These are phyloP conservation scores for Mollisia scopiformis DNA, from an alignment of 2,329 filamentous ascomycete genomes.

Conservation along the genomic window DNA sequence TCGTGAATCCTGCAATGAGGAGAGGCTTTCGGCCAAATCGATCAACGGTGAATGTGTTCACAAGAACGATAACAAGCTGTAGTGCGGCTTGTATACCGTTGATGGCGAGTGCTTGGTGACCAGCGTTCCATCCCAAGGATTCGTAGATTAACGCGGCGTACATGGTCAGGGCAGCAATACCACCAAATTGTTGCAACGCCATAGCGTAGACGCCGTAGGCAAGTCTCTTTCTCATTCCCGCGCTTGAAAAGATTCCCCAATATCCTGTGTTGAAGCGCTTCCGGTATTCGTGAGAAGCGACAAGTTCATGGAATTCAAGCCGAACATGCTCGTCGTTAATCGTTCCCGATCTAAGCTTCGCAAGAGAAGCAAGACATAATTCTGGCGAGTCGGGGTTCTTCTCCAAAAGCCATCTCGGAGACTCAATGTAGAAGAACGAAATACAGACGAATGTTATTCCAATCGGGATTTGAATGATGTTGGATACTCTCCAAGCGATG, in stretches of 20 bases:
- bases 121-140: constrained; percentile 60
- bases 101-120: constrained; percentile 69
- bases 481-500: constrained; percentile 46
- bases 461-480: constrained; percentile 45
- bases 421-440: constrained; percentile 64
- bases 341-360: constrained; percentile 63
- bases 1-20: constrained; percentile 61
- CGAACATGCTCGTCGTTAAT: constrained; percentile 70
- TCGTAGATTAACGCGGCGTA: constrained; percentile 74
- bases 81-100: constrained; percentile 74
- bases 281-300: constrained; percentile 71
- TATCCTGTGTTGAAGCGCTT: constrained; percentile 63
- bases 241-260: constrained; percentile 69
- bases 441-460: constrained; percentile 57
- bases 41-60: constrained; percentile 74
- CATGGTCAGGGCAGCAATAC: constrained; percentile 72
- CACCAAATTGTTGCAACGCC: constrained; percentile 71
- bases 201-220: constrained; percentile 68
- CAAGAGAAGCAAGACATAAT: constrained; percentile 59
- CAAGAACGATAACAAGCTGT: constrained; percentile 61
- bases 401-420: constrained; percentile 66
- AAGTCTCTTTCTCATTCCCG: constrained; percentile 68
- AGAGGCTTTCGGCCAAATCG: constrained; percentile 71
- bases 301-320: constrained; percentile 64
- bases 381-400: constrained; percentile 63